Conservation (phyloP, 2,329 filamentous ascomycete species). For the Cadophora sp. region DNA sequence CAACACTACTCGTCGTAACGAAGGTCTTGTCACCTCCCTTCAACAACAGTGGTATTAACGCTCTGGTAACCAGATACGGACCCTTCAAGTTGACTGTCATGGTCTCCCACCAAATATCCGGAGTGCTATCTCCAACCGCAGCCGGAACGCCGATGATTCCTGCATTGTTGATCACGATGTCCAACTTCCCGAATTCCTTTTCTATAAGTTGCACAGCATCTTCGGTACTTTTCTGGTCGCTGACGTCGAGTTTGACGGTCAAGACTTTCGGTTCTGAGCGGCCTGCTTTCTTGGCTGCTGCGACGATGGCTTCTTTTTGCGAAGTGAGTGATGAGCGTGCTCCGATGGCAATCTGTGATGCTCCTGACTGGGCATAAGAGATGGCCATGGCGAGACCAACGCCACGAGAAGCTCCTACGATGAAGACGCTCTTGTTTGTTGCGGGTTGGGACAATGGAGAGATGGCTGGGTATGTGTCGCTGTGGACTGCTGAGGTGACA, state of each 20-base stretch:
- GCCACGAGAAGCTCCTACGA: conserved; percentile 62
- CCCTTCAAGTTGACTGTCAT: conserved; percentile 58
- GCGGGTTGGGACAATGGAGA: conserved; percentile 48
- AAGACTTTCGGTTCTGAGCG: conserved; percentile 50
- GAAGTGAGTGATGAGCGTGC: conserved; percentile 55
- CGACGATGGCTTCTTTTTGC: conserved; percentile 45
- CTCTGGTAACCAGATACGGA: conserved; percentile 52
- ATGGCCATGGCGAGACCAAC: conserved; percentile 60
- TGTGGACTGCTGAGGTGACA: conserved; percentile 40
- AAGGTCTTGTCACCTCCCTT: conserved; percentile 50
- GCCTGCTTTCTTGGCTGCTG: conserved; percentile 45
- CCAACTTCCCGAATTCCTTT: conserved; percentile 46
- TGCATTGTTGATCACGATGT: conserved; percentile 54
- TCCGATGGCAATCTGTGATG: conserved; percentile 57
- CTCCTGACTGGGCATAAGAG: conserved; percentile 62
- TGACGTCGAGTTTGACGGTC: conserved; percentile 50
- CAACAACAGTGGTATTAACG: conserved; percentile 49
- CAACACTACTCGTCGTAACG: conserved; percentile 56
- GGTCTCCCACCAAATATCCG: conserved; percentile 48
- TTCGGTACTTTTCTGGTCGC: conserved; percentile 45
- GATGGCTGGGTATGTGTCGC: conserved; percentile 60
- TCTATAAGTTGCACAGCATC: conserved; percentile 41
- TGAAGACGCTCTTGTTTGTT: conserved; percentile 52
- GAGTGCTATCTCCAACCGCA: conserved; percentile 39
- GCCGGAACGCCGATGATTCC: conserved; percentile 46